Evolutionary conservation across 352 stramenopile species (phyloP), one percentile per base, ranked within the genome.

Genomic region (Discostella stelligera): DNA sequence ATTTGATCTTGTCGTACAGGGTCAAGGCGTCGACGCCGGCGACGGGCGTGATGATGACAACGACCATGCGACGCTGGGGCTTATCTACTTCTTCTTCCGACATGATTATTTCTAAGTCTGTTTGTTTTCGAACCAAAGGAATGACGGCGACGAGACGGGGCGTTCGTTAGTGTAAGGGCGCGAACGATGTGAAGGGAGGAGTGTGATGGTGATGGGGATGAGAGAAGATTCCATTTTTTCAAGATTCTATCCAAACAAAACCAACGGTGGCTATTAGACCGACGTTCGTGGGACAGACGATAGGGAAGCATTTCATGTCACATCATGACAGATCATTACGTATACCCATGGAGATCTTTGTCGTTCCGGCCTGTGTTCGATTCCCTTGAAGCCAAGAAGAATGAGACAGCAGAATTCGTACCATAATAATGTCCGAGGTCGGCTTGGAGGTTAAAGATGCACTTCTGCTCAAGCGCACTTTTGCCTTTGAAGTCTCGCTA

Each of bases 1-100:
- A 25, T 27, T 73, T 73, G 53, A 73, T 73, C 37, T 73, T 64
- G 13, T 73, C 53, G 23, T 73, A 73, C 14, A 73, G 39, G 8
- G 53, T 27, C 21, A 49, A 32, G 0, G 65, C n/a, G 48, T 73
- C 65, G 53, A 73, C 54, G 52, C 49, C 53, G 39, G 65, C 44
- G 37, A 25, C 20, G 39, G 65, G 65, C 11, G 32, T 54, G 41
- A 73, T 73, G 39, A 58, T 54, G 41, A 73, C 65, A 4, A 58
- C 65, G 5, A 73, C 65, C 65, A 73, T 73, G 37, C 65, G 65
- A 16, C 65, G 30, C 44, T 73, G 60, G 37, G 60, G 60, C 23
- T 68, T 68, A 13, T 68, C 60, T 37, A 13, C 60, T 68, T 54
- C 60, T 56, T 68, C 60, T 20, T 68, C 60, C 21, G 60, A 54